Conservation (phyloP, 192 early-diverging fungal genomes). For the Coemansia sp. region DNA sequence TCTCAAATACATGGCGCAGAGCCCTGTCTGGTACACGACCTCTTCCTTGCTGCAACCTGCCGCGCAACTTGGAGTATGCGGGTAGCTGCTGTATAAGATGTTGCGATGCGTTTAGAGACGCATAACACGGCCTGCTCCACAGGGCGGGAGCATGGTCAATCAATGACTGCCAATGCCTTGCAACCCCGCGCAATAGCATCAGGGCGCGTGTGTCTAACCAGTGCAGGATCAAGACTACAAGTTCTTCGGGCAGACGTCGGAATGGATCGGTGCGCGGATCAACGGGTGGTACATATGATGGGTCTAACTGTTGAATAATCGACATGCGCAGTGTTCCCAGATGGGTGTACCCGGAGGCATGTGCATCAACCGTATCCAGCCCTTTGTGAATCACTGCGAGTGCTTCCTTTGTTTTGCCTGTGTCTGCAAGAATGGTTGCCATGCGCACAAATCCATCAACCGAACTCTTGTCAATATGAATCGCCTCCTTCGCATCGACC, state of each 20-base stretch:
- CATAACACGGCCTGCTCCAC: conserved; percentile 24
- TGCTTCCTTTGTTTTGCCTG: conserved; percentile 18
- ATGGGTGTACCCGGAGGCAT: conserved; percentile 10
- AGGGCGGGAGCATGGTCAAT: conserved; percentile 29
- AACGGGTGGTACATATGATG: conserved; percentile 4
- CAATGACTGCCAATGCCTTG: conserved; percentile 23
- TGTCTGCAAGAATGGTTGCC: conserved; percentile 23
- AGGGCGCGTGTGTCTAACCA: conserved; percentile 23
- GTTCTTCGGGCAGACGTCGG: conserved; percentile 19
- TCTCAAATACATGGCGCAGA: conserved; percentile 22
- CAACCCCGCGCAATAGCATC: conserved; percentile 28
- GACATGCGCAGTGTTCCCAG: conserved; percentile 23
- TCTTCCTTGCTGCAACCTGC: neutral
- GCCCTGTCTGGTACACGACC: conserved; percentile 16
- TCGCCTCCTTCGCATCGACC: conserved; percentile 32
- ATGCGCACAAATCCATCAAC: conserved; percentile 17
- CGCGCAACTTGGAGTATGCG: conserved; percentile 23
- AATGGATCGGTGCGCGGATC: conserved; percentile 17
- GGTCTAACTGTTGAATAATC: conserved; percentile 21
- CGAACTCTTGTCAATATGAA: conserved; percentile 13
- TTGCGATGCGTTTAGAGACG: neutral
- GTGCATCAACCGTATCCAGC: neutral
- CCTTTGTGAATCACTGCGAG: conserved; percentile 18
- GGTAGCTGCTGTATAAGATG: conserved; percentile 26
- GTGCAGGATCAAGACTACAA: conserved; percentile 16